These are phyloP conservation scores for Tuber borchii DNA, from an alignment of 495 filamentous ascomycete genomes.

Conservation along the genomic window DNA sequence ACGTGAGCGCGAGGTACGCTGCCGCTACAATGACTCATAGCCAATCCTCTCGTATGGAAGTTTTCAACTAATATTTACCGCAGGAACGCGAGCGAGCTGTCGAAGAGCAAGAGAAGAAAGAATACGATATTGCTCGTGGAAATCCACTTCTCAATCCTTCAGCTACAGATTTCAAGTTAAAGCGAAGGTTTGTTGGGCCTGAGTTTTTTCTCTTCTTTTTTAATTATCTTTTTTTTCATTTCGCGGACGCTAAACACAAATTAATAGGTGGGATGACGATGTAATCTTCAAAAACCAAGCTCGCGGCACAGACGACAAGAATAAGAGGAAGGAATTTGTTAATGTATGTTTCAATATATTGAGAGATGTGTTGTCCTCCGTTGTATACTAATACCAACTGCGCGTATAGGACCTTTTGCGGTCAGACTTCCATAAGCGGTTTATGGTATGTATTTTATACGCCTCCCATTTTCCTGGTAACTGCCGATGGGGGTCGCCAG, in stretches of 20 bases:
- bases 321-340: conserved; percentile 89
- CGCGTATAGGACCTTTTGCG: conserved; percentile 65
- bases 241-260: conserved; percentile 21
- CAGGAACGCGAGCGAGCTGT: conserved; percentile 68
- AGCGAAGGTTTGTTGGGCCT: conserved; percentile 45
- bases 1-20: conserved; percentile 67
- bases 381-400: conserved; percentile 40
- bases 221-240: background rate
- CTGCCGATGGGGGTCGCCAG: conserved; percentile 1
- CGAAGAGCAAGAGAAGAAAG: conserved; percentile 71
- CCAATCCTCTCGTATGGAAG: background rate
- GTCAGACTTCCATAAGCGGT: conserved; percentile 94
- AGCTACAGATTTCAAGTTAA: conserved; percentile 60
- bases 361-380: conserved; percentile 7
- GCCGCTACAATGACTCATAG: background rate
- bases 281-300: conserved; percentile 99
- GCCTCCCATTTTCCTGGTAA: conserved; percentile 6
- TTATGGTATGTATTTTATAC: conserved; percentile 63
- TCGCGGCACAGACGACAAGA: conserved; percentile 83
- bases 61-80: conserved; percentile 13
- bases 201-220: conserved; percentile 28
- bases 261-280: conserved; percentile 84
- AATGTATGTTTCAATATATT: conserved; percentile 56
- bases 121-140: conserved; percentile 81
- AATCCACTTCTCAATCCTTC: conserved; percentile 82